A percentile compares a stretch with the other conserved stretches of the same genome.
phyloP scores from a whole-genome alignment of 2,329 filamentous ascomycete species.

The Fonsecaea nubica region DNA sequence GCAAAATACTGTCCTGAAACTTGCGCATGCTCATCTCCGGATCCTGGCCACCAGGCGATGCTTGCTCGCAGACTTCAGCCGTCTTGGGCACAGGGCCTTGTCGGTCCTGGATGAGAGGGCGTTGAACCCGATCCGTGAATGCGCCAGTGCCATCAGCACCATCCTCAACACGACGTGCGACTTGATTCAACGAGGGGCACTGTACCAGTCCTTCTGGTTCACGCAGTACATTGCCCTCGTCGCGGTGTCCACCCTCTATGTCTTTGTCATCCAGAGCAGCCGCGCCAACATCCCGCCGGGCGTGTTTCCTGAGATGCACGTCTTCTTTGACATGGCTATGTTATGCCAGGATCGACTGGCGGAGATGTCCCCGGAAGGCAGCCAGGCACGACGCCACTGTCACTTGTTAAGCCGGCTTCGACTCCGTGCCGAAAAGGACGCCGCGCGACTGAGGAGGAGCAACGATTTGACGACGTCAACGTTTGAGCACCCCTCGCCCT shows the following conservation, averaged over 20 bases:
- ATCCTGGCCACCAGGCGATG: conserved; percentile 42
- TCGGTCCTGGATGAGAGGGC: conserved; percentile 29
- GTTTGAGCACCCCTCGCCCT: not conserved
- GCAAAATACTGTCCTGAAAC: conserved; percentile 42
- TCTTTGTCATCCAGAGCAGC: conserved; percentile 36
- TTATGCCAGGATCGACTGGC: conserved; percentile 33
- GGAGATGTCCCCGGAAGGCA: conserved; percentile 33
- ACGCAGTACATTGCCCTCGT: conserved; percentile 41
- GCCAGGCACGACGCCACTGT: conserved; percentile 36
- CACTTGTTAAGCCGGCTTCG: conserved; percentile 31
- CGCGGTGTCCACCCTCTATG: conserved; percentile 38
- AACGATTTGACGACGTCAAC: not conserved
- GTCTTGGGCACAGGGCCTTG: conserved; percentile 20
- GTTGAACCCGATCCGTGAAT: conserved; percentile 36
- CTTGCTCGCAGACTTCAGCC: conserved; percentile 37
- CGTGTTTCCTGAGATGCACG: conserved; percentile 28
- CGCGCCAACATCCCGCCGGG: conserved; percentile 27
- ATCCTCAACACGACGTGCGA: conserved; percentile 37
- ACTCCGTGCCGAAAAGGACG: conserved; percentile 33
- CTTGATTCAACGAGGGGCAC: conserved; percentile 35
- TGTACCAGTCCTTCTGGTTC: conserved; percentile 43
- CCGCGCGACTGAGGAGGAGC: conserved; percentile 10
- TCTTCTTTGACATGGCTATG: conserved; percentile 35
- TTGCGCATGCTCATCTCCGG: conserved; percentile 41
- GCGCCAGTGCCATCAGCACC: conserved; percentile 38